These are phyloP conservation scores for Lonicera japonica DNA, from an alignment of 129 eudicot species.

Conservation along the genomic window DNA sequence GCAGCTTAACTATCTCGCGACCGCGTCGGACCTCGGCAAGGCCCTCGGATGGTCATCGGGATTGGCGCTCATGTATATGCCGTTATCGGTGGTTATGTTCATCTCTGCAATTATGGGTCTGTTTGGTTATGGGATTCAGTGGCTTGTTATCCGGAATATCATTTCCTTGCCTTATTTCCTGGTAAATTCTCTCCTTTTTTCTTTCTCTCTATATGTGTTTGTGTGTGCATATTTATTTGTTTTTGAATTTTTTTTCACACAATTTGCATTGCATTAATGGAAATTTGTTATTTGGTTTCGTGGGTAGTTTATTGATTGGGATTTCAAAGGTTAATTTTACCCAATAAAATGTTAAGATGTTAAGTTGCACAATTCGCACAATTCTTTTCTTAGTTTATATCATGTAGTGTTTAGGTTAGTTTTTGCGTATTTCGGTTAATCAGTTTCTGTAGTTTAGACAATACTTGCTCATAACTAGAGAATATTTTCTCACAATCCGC, in stretches of 20 bases:
- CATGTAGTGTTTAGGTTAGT: no score
- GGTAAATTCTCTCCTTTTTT: conserved; percentile 34
- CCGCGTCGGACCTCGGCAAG: conserved; percentile 85
- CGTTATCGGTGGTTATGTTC: conserved; percentile 64
- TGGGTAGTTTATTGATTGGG: no score
- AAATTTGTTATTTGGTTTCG: no score
- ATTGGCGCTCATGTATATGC: conserved; percentile 58
- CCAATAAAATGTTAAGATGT: no score
- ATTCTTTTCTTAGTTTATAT: no score
- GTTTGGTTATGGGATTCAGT: conserved; percentile 77
- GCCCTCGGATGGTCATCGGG: conserved; percentile 92
- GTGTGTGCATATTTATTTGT: background rate
- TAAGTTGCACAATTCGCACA: no score
- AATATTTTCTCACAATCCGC: no score
- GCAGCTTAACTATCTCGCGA: conserved; percentile 65
- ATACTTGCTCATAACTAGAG: no score
- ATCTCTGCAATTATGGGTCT: conserved; percentile 71
- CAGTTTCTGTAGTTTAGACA: no score
- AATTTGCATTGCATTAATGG: background rate
- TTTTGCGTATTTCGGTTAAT: no score
- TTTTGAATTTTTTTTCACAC: background rate
- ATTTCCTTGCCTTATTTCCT: conserved; percentile 54
- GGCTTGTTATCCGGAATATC: conserved; percentile 50
- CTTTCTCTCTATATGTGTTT: conserved; percentile 1
- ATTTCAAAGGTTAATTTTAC: no score